Evolutionary conservation across 1,139 yeast genomes (phyloP).

Genomic region (Yamadazyma trypodendri): DNA sequence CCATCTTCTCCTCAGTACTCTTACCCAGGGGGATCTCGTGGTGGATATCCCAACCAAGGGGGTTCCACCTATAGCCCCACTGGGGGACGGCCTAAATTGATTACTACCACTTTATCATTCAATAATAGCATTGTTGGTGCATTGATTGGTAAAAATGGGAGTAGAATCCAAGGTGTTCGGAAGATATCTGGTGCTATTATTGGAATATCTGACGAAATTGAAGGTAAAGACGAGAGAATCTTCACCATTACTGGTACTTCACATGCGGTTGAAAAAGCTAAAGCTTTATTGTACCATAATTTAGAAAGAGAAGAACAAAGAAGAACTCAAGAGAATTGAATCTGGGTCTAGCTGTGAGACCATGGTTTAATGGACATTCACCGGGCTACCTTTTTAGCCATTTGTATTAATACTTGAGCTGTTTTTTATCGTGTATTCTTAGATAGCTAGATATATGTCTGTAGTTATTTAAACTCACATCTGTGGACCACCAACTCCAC

Average conservation of each 20-base stretch:
- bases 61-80: background rate
- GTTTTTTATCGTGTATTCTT: slow-evolving; percentile 2
- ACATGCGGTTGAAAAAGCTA: slow-evolving; percentile 67
- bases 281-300: slow-evolving; percentile 66
- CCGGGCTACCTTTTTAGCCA: background rate
- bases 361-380: no score
- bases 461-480: slow-evolving; percentile 31
- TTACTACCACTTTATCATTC: slow-evolving; percentile 47
- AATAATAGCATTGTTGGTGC: slow-evolving; percentile 91
- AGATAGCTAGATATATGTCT: slow-evolving; percentile 1
- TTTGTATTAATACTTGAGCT: slow-evolving; percentile 1
- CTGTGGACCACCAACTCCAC: slow-evolving; percentile 50
- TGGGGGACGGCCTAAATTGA: slow-evolving; percentile 8
- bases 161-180: slow-evolving; percentile 84
- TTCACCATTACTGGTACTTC: slow-evolving; percentile 73
- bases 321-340: slow-evolving; percentile 3
- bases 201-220: slow-evolving; percentile 71
- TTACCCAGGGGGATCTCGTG: slow-evolving; percentile 1
- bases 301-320: slow-evolving; percentile 59
- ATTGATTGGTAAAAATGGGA: slow-evolving; percentile 82
- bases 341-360: background rate
- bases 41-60: background rate
- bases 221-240: slow-evolving; percentile 61
- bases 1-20: slow-evolving; percentile 1
- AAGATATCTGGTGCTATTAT: slow-evolving; percentile 79